phyloP scores from a whole-genome alignment of 1,284 basidiomycete genomes.

The Limonomyces culmigenus region DNA sequence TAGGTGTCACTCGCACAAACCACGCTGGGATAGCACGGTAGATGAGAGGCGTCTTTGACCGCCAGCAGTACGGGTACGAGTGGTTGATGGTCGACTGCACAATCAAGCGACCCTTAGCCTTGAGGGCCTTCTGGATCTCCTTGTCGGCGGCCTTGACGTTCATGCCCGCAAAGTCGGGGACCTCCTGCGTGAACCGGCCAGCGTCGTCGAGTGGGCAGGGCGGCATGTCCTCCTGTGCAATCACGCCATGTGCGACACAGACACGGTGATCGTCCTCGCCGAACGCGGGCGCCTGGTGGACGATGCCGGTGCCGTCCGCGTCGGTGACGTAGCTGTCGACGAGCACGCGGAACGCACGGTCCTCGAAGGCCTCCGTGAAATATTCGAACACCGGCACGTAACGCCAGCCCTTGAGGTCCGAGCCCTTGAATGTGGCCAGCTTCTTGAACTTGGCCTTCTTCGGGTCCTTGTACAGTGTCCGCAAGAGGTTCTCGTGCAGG shows the following conservation, averaged over 20 bases:
- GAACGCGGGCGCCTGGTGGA: constrained; percentile 97
- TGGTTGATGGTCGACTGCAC: constrained; percentile 81
- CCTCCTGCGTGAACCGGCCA: constrained; percentile 79
- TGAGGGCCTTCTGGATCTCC: constrained; percentile 84
- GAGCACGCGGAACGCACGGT: constrained; percentile 82
- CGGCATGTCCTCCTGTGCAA: constrained; percentile 79
- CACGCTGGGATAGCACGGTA: constrained; percentile 94
- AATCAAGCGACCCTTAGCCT: constrained; percentile 77
- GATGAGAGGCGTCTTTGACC: constrained; percentile 89
- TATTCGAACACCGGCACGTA: constrained; percentile 96
- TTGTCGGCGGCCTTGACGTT: constrained; percentile 96
- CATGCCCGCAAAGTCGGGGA: constrained; percentile 81
- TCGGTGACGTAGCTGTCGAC: constrained; percentile 90
- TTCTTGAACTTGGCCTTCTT: constrained; percentile 97
- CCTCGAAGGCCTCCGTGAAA: constrained; percentile 90
- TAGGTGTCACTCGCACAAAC: constrained; percentile 85
- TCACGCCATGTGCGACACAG: constrained; percentile 69
- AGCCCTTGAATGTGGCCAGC: constrained; percentile 71
- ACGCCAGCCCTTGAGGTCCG: constrained; percentile 91
- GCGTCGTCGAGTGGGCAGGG: constrained; percentile 92
- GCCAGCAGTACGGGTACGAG: constrained; percentile 96
- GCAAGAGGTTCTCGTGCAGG: constrained; percentile 77
- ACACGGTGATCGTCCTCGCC: constrained; percentile 99
- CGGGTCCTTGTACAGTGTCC: constrained; percentile 91
- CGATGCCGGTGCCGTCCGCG: constrained; percentile 92